Percentiles rank a stretch among this genome's conserved stretches.
Evolutionary conservation across 495 filamentous ascomycete genomes (phyloP).

Genomic region (Penicillium coprophilum): DNA sequence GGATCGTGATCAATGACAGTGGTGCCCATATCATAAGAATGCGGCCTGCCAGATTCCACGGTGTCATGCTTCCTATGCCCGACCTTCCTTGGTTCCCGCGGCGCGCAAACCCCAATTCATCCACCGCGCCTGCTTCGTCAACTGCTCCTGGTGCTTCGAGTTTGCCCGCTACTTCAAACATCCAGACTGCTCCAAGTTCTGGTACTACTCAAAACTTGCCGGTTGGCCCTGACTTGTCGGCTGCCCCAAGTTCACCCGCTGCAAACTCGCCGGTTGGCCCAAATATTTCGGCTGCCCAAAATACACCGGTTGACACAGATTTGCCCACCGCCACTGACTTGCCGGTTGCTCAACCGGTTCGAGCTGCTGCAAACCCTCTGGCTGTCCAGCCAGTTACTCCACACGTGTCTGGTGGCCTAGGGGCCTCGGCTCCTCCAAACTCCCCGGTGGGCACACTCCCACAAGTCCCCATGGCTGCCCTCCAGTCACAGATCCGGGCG

Average conservation of each 20-base stretch:
- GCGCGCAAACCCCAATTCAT: too few relatives aligned
- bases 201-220: not conserved
- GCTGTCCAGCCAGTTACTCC: not conserved
- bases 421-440: too few relatives aligned
- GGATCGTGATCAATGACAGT: not conserved
- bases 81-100: not conserved
- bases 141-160: not conserved
- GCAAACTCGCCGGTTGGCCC: not conserved
- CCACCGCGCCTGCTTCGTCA: not conserved
- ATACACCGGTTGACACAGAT: too few relatives aligned
- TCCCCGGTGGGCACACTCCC: too few relatives aligned
- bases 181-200: not conserved
- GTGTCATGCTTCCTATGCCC: constrained; percentile 1
- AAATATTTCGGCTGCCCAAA: too few relatives aligned
- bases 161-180: not conserved
- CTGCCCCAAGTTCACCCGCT: not conserved
- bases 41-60: not conserved
- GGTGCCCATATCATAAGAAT: not conserved
- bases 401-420: not conserved
- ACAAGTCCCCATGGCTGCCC: too few relatives aligned
- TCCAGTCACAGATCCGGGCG: not conserved
- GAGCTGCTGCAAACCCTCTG: too few relatives aligned
- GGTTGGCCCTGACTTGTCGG: not conserved
- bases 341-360: not conserved
- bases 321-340: too few relatives aligned